These are phyloP conservation scores for Candida bentonensis DNA, from an alignment of 805 yeast species.

Conservation along the genomic window DNA sequence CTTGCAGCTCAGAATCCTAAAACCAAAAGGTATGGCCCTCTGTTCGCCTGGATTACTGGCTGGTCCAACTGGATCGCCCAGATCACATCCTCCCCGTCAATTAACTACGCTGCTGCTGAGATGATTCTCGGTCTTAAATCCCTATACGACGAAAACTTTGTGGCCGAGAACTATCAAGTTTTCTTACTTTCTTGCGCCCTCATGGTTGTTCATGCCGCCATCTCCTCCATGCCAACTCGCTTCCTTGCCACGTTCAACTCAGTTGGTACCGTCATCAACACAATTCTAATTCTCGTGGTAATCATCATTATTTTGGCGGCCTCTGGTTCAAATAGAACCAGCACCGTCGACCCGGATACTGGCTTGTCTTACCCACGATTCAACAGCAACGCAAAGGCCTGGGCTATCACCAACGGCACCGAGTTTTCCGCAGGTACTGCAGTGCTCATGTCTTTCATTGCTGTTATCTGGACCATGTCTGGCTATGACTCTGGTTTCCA, in stretches of 20 bases:
- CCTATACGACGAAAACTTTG: constrained; percentile 26
- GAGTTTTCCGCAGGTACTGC: constrained; percentile 53
- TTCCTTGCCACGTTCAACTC: constrained; percentile 39
- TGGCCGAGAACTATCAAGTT: constrained; percentile 33
- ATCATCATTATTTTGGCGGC: constrained; percentile 41
- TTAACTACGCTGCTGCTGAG: constrained; percentile 23
- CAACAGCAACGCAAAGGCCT: not conserved
- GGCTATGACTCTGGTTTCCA: constrained; percentile 69
- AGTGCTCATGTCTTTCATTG: constrained; percentile 32
- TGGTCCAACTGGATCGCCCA: constrained; percentile 32
- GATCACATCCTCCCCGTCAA: constrained; percentile 23
- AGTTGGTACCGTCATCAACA: constrained; percentile 35
- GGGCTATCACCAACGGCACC: constrained; percentile 30
- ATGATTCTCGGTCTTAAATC: constrained; percentile 26
- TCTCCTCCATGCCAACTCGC: constrained; percentile 41
- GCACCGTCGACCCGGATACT: constrained; percentile 16
- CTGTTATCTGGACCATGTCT: constrained; percentile 42
- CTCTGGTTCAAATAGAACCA: constrained; percentile 21
- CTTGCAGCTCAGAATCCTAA: constrained; percentile 28
- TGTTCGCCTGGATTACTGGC: constrained; percentile 41
- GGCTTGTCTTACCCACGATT: not conserved
- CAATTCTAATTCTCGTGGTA: constrained; percentile 35
- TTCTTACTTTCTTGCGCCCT: constrained; percentile 41
- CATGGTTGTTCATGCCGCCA: constrained; percentile 31
- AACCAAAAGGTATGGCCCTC: constrained; percentile 35